These are phyloP conservation scores for Rhododendron kiyosumense DNA, from an alignment of 148 eudicot genomes.

Conservation along the genomic window DNA sequence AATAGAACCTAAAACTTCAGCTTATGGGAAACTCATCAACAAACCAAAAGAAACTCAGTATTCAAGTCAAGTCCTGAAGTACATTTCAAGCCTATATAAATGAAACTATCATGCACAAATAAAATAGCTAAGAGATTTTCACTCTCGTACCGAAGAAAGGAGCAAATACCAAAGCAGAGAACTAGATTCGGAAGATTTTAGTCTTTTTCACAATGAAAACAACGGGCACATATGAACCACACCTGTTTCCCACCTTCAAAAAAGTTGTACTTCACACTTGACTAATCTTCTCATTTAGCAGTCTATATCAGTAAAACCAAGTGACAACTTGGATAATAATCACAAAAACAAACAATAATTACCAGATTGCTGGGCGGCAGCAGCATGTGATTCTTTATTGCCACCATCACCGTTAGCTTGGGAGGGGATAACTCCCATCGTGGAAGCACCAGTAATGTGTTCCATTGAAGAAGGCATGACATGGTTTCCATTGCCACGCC, in stretches of 20 bases:
- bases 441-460: constrained; percentile 25
- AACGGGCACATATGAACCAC: background rate
- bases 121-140: background rate
- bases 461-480: constrained; percentile 28
- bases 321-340: background rate
- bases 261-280: background rate
- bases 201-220: background rate
- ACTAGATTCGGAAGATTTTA: background rate
- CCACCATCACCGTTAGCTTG: constrained; percentile 27
- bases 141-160: background rate
- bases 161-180: background rate
- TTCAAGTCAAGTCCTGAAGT: background rate
- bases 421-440: constrained; percentile 20
- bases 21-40: background rate
- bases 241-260: background rate
- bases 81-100: background rate
- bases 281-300: too few relatives aligned
- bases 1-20: background rate
- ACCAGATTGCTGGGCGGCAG: constrained; percentile 34
- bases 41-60: background rate
- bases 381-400: constrained; percentile 22
- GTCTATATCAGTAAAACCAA: background rate
- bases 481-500: constrained; percentile 44
- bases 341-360: constrained; percentile 5
- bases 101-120: background rate